Base-by-base conservation (phyloP, 2,329 filamentous ascomycete genomes). In the Pseudopyrenochaeta lycopersici region DNA sequence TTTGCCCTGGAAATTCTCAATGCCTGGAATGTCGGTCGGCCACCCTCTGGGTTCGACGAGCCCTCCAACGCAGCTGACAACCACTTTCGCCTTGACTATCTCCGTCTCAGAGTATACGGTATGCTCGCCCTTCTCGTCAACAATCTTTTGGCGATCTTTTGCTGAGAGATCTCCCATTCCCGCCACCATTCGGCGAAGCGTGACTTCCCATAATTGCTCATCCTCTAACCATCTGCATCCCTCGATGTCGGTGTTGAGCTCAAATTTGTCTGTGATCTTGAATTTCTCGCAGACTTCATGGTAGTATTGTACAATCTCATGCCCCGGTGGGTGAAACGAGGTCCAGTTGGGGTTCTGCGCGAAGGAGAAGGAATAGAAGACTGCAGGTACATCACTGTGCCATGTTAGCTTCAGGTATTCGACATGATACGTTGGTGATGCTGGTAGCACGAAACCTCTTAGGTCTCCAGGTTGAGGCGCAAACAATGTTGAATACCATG, bases 361-460 rank as follows among this genome's bases (percentile, higher is more conserved):
- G 60, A 85, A 86, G 4, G 81, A 84, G 67, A 83, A 86, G 7
- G 80, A 83, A 64, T 86, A 86, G 48, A 85, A 81, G 7, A 79
- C 55, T 1, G 83, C 81, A 3, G 84, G 85, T 21, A 83, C 83
- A 45, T 75, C 72, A 47, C 72, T 64, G 21, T 23, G 7, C 11
- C 15, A 31, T 14, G 42, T 71, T 40, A 69, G 65, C 40, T 39
- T 14, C 2, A 14, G 11, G 9, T 14, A 23, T 18, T 39, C 5
- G 17, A 10, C 7, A 21, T 17, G 4, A 38, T 10, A 21, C 20
- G 20, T 21, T 20, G 17, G 4, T 27, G 23, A 9, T 27, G 23
- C 23, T 27, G 4, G 23, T 27, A 9, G 23, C 4, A 20, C n/a
- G n/a, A n/a, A n/a, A n/a, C n/a, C n/a, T n/a, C n/a, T n/a, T n/a